These are phyloP conservation scores for Tubosaeta sp. DNA, from an alignment of 768 basidiomycete species.

Conservation along the genomic window DNA sequence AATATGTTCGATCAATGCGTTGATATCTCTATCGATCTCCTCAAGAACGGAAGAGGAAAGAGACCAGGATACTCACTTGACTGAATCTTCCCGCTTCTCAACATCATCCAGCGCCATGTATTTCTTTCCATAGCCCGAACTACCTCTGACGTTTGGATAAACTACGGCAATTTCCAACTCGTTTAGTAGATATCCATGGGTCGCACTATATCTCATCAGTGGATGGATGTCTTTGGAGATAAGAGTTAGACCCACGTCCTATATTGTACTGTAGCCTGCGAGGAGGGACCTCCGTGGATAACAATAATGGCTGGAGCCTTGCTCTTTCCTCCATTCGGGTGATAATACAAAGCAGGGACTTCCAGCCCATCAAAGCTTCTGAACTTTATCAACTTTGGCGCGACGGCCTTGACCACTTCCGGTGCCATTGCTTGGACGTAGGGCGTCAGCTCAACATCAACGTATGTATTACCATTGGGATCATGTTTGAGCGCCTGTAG, in stretches of 20 bases:
- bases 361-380: conserved; percentile 40
- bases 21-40: conserved; percentile 31
- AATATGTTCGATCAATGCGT: conserved; percentile 35
- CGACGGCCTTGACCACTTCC: conserved; percentile 22
- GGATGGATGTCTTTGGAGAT: not conserved
- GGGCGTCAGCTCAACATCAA: conserved; percentile 25
- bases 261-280: conserved; percentile 33
- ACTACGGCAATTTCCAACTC: conserved; percentile 39
- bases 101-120: conserved; percentile 40
- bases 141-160: conserved; percentile 42
- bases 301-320: conserved; percentile 32
- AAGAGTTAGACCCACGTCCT: conserved; percentile 25
- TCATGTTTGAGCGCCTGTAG: conserved; percentile 19
- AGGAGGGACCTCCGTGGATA: conserved; percentile 40
- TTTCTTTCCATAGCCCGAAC: conserved; percentile 38
- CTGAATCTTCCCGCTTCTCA: conserved; percentile 40
- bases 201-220: conserved; percentile 21
- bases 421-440: conserved; percentile 34
- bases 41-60: not conserved
- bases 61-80: conserved; percentile 29
- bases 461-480: conserved; percentile 23
- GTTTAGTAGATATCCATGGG: conserved; percentile 40
- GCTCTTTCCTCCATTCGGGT: conserved; percentile 28
- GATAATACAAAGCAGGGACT: conserved; percentile 41
- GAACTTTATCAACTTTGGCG: conserved; percentile 34